Evolutionary conservation across 2,329 filamentous ascomycete species (phyloP), one percentile per base, ranked within the genome.

Genomic region (Claviceps sorghi): DNA sequence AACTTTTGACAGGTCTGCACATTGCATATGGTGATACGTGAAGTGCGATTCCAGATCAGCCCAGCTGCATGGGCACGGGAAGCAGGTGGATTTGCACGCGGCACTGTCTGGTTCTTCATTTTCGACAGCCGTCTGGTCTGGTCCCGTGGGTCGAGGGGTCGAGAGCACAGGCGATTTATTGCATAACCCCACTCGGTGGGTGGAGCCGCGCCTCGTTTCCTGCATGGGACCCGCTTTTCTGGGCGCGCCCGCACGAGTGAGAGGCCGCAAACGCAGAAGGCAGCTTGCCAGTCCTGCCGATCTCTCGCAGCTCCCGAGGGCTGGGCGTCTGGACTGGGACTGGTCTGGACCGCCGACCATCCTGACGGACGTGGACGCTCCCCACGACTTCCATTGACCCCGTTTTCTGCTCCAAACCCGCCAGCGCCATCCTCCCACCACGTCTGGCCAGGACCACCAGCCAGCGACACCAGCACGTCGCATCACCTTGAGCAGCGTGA

Each of bases 291-390:
- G 40, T n/a, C 34, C 34, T 36, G 19, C 41, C 11, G 32, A 34
- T 34, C 38, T 9, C 55, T 53, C 50, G 55, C 51, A 52, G 44
- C 44, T 50, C 55, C 56, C 56, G 22, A 6, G 49, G 56, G n/a
- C 40, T 42, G n/a, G n/a, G n/a, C n/a, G n/a, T n/a, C n/a, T n/a
- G n/a, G n/a, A n/a, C n/a, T n/a, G n/a, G n/a, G 15, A 41, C 9
- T 22, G 32, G 26, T 45, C 30, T 32, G 47, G 43, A 47, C 38
- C 29, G 26, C 41, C 32, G 46, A 52, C 21, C 29, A 36, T 46
- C 32, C 50, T 30, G 48, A 41, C 30, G 13, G 32, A 41, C 41
- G 44, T 26, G 29, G 38, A 22, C 40, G n/a, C 50, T 29, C 40
- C n/a, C 17, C 32, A n/a, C n/a, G n/a, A n/a, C n/a, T n/a, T 45